Base-by-base conservation (phyloP, 2,329 filamentous ascomycete species). In the Exophiala lecanii-corni region DNA sequence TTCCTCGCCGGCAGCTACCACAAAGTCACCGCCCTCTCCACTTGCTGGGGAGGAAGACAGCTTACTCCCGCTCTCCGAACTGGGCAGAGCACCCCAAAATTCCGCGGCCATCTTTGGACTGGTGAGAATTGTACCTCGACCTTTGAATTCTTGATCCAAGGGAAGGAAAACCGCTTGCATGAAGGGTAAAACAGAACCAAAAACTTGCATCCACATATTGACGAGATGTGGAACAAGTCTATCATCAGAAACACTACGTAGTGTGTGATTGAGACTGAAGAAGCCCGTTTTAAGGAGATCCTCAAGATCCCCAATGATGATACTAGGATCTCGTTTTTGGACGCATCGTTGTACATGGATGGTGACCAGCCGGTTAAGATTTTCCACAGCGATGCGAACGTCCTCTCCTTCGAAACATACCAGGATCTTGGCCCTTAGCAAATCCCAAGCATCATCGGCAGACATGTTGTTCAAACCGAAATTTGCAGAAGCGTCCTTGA, bases 151-250 rank as follows among this genome's bases (percentile, higher is more conserved):
- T 9, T 95, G 77, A 59, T 98, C 92, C 1, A 98, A 70, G 0
- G 89, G 92, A 2, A 98, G 70, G 60, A 98, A 96, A 1, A 96
- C 89, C 1, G 91, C 89, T 68, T 97, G 91, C 57, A 98, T 82
- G 59, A 95, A 97, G 0, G 92, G 92, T 4, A 97, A 68, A 26
- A 97, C 86, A 5, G 79, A 85, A 2, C 88, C 91, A 58, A 96
- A 96, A 0, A 92, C 89, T 35, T 92, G 82, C 46, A 94, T 79
- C 92, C 92, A 98, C 59, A 96, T 81, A 60, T 95, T 88, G 2
- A 96, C 91, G 1, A 98, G 73, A 43, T 88, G 81, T 0, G 88
- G 86, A 16, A 97, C 88, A n/a, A 97, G 76, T 23, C 84, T 79
- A 48, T 95, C 89, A 58, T 97, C 91, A 0, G 87, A 76, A 1